These are phyloP conservation scores for Misopates orontium DNA, from an alignment of 257 asterid genomes.

Conservation along the genomic window DNA sequence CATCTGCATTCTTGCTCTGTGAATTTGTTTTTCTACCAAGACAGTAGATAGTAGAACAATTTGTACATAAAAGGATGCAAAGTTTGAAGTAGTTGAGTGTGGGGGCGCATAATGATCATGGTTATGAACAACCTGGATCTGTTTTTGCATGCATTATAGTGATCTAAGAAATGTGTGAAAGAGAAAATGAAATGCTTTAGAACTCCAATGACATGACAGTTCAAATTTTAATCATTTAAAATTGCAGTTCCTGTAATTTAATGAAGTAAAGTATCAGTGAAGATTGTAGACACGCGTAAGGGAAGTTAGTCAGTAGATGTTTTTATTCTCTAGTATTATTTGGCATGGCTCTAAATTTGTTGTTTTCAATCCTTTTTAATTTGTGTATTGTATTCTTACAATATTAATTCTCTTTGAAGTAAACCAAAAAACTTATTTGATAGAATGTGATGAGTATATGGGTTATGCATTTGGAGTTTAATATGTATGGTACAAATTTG, in stretches of 20 bases:
- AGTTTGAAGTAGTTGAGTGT: neutral
- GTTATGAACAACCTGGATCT: conserved; percentile 9
- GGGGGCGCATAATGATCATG: conserved; percentile 1
- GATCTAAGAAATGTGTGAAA: neutral
- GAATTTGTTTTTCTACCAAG: conserved; percentile 10
- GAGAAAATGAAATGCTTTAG: neutral
- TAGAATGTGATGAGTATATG: too few relatives aligned
- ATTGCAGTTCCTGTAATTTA: conserved; percentile 15
- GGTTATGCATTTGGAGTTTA: conserved; percentile 23
- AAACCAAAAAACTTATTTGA: neutral
- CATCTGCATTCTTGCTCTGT: conserved; percentile 17
- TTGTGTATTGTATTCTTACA: too few relatives aligned
- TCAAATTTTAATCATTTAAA: too few relatives aligned
- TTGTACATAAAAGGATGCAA: neutral
- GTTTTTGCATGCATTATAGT: conserved; percentile 8
- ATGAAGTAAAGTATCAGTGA: neutral
- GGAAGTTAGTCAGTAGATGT: too few relatives aligned
- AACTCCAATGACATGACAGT: neutral
- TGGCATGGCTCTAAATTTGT: conserved; percentile 14
- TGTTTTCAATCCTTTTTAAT: neutral
- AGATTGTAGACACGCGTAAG: too few relatives aligned
- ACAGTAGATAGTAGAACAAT: neutral
- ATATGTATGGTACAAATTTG: conserved; percentile 30
- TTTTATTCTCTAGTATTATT: neutral
- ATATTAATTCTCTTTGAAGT: neutral